Conservation (phyloP, 331 rosid species). For the Rosa hybrid region DNA sequence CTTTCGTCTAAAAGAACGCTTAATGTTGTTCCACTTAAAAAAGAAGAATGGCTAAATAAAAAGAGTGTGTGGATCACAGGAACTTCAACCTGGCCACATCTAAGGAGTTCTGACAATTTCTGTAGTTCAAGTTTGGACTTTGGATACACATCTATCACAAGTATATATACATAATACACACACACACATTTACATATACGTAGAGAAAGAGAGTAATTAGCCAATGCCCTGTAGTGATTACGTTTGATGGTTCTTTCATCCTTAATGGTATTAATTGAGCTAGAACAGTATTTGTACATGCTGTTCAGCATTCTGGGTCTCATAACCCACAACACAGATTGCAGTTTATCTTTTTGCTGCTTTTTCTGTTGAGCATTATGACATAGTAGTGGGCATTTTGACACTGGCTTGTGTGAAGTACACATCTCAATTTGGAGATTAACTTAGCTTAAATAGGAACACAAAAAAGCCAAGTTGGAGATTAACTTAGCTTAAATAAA, state of each 20-base stretch:
- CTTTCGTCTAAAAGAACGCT: too few species aligned
- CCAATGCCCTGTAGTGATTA: not conserved
- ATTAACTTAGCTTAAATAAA: too few species aligned
- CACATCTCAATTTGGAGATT: too few species aligned
- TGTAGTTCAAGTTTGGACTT: not conserved
- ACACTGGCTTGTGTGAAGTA: too few species aligned
- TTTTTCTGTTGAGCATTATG: too few species aligned
- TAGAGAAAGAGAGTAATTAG: not conserved
- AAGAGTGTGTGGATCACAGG: not conserved
- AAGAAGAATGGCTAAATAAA: not conserved
- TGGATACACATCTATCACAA: not conserved
- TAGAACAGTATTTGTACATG: too few species aligned
- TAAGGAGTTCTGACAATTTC: not conserved
- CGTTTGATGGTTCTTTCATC: not conserved
- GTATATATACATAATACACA: not conserved
- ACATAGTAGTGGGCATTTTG: too few species aligned
- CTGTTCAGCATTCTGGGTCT: too few species aligned
- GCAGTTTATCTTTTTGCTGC: too few species aligned
- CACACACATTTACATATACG: not conserved
- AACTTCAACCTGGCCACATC: not conserved
- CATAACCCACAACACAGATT: not conserved
- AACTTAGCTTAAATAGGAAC: too few species aligned
- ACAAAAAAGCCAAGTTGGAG: too few species aligned
- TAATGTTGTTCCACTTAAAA: too few species aligned
- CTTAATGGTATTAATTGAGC: not conserved